A percentile compares a stretch with the other conserved stretches of the same genome.
phyloP scores from a whole-genome alignment of 257 asterid species.

The Phtheirospermum japonicum region DNA sequence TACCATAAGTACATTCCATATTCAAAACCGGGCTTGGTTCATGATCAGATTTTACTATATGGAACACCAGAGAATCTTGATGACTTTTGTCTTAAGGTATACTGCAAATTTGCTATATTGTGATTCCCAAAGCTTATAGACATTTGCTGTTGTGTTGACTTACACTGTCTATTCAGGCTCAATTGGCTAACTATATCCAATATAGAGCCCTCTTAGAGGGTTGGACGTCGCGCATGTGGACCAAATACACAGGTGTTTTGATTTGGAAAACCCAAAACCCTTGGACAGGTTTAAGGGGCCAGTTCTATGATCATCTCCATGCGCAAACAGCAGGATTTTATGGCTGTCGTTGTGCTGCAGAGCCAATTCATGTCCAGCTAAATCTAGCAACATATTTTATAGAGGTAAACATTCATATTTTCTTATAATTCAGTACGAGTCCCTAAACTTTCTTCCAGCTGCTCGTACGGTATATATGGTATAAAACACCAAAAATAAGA shows the following conservation, averaged over 20 bases:
- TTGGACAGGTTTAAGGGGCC: constrained; percentile 98
- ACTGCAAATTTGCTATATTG: background rate
- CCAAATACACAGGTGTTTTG: constrained; percentile 87
- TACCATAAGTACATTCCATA: constrained; percentile 92
- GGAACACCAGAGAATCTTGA: constrained; percentile 83
- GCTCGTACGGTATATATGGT: background rate
- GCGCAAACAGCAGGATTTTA: constrained; percentile 97
- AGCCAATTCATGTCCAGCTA: constrained; percentile 91
- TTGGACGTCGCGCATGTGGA: constrained; percentile 98
- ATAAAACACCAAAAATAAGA: constrained; percentile 9
- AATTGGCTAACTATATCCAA: constrained; percentile 81
- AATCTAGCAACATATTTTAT: constrained; percentile 64
- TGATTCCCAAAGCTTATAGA: constrained; percentile 14
- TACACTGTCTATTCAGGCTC: constrained; percentile 61
- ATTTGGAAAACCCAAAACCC: constrained; percentile 99
- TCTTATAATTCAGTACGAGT: background rate
- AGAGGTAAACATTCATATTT: constrained; percentile 52
- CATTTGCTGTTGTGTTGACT: background rate
- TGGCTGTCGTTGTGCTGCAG: constrained; percentile 94
- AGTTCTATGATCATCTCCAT: constrained; percentile 94
- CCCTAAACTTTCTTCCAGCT: background rate
- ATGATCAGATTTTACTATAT: constrained; percentile 81
- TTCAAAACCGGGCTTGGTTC: constrained; percentile 81
- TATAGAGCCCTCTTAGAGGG: constrained; percentile 98
- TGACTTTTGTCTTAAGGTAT: constrained; percentile 93